phyloP scores from a whole-genome alignment of 176 grass and related monocot species.

The Aegilops speltoides region DNA sequence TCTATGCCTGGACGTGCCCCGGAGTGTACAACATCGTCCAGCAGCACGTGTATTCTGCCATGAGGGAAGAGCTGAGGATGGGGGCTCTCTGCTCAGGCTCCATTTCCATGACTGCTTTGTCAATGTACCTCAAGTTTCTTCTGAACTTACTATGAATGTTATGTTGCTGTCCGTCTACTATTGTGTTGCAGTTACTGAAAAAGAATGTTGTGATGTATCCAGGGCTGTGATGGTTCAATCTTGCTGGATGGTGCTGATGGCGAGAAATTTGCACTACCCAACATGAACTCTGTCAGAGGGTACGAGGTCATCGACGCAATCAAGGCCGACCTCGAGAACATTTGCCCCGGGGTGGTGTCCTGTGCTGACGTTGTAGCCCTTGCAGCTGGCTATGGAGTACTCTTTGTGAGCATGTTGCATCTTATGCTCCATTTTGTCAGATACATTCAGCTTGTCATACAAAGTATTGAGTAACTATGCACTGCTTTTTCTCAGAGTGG shows the following conservation, averaged over 20 bases:
- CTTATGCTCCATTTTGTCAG: background rate
- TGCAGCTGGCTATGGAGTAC: slow-evolving; percentile 62
- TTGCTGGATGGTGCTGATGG: slow-evolving; percentile 47
- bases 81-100: slow-evolving; percentile 75
- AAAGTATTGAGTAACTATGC: background rate
- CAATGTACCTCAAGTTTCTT: slow-evolving; percentile 37
- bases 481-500: slow-evolving; percentile 47
- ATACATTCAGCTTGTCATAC: background rate
- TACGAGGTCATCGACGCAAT: slow-evolving; percentile 74
- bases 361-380: slow-evolving; percentile 77
- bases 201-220: background rate
- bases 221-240: slow-evolving; percentile 85
- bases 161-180: background rate
- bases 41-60: slow-evolving; percentile 41
- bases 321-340: slow-evolving; percentile 56
- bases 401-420: slow-evolving; percentile 39
- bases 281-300: slow-evolving; percentile 60
- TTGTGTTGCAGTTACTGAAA: background rate
- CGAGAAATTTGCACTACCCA: slow-evolving; percentile 54
- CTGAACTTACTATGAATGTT: background rate
- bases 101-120: slow-evolving; percentile 96
- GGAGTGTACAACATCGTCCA: slow-evolving; percentile 42
- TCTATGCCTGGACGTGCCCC: slow-evolving; percentile 53
- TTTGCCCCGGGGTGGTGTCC: slow-evolving; percentile 62
- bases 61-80: slow-evolving; percentile 65